Conservation (phyloP, 176 grass and related monocot species). For the Carex littledalei region DNA sequence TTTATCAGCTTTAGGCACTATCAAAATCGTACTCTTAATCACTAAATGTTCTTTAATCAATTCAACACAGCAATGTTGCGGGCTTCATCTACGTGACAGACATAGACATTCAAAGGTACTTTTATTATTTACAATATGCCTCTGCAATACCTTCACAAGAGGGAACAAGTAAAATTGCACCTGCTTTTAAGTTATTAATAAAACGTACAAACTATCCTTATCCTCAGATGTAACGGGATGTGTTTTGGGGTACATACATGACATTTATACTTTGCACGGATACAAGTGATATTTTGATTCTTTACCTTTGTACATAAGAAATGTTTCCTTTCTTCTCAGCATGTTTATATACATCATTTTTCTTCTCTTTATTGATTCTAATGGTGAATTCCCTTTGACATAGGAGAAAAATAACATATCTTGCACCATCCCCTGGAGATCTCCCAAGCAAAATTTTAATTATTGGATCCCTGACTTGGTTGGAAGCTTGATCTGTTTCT, state of each 20-base stretch:
- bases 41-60: slow-evolving; percentile 13
- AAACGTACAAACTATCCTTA: neutral
- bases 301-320: neutral
- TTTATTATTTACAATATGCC: neutral
- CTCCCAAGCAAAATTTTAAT: slow-evolving; percentile 81
- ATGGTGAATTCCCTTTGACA: slow-evolving; percentile 10
- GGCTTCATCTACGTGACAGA: slow-evolving; percentile 94
- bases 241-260: neutral
- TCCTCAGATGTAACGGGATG: neutral
- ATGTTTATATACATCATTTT: neutral
- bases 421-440: slow-evolving; percentile 70
- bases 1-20: neutral
- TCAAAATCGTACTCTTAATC: neutral
- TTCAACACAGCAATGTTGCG: slow-evolving; percentile 70
- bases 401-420: slow-evolving; percentile 92
- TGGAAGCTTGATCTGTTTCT: slow-evolving; percentile 48
- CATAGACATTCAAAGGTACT: slow-evolving; percentile 89
- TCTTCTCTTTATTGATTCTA: neutral
- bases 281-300: neutral
- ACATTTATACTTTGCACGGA: neutral
- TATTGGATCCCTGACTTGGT: slow-evolving; percentile 75
- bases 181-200: neutral
- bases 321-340: neutral
- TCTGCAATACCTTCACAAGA: slow-evolving; percentile 9
- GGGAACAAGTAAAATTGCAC: neutral